A percentile compares a stretch with the other conserved stretches of the same genome.
These are phyloP conservation scores for Larix kaempferi DNA, from an alignment of 75 land plant species.

Conservation along the genomic window DNA sequence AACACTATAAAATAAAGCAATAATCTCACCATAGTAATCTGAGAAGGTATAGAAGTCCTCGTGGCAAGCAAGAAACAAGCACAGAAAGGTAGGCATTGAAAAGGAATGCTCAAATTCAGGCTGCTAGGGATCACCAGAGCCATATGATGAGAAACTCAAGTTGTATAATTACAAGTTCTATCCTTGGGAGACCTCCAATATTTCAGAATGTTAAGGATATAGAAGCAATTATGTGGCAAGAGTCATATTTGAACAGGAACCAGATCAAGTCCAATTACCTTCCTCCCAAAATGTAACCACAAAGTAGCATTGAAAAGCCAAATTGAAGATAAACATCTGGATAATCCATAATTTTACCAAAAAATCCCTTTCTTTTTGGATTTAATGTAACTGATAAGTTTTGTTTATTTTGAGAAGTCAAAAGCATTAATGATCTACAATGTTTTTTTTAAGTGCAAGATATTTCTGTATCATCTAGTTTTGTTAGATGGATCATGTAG, in stretches of 20 bases:
- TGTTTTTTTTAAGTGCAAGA: neutral
- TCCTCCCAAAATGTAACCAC: neutral
- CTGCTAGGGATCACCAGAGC: neutral
- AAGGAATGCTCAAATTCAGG: neutral
- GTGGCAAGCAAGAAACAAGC: neutral
- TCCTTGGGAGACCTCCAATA: conserved; percentile 26
- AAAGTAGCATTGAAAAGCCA: neutral
- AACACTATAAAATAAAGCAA: neutral
- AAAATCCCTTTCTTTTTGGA: neutral
- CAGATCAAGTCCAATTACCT: conserved; percentile 6
- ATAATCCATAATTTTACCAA: neutral
- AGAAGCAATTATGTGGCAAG: neutral
- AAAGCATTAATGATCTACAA: neutral
- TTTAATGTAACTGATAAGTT: neutral
- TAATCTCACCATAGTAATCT: neutral
- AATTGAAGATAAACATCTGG: neutral
- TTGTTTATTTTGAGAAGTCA: neutral
- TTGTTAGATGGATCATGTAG: neutral
- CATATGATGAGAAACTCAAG: neutral
- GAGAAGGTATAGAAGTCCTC: neutral
- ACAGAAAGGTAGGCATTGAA: neutral
- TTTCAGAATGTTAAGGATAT: neutral
- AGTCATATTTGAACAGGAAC: conserved; percentile 13
- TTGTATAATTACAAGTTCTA: neutral
- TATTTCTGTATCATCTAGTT: neutral